Evolutionary conservation across 2,329 filamentous ascomycete genomes (phyloP), one percentile per base, ranked within the genome.

Genomic region (Calonectria honghensis): DNA sequence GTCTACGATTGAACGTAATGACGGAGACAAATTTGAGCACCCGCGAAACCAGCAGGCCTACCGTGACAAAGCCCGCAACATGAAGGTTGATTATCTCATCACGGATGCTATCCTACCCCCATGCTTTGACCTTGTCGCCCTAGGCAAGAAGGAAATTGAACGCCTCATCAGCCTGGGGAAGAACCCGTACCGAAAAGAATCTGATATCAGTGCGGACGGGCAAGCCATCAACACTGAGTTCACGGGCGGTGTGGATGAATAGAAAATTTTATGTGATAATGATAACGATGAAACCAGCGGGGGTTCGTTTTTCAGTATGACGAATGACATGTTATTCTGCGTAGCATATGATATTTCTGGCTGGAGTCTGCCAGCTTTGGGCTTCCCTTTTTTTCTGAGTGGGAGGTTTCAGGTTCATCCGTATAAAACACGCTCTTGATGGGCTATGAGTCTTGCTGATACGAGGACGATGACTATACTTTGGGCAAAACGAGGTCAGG

Each of bases 1-100:
- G 84, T 66, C 84, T 54, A n/a, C 16, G 48, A 86, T 86, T 3
- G 76, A 85, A 72, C 78, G 75, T 32, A 51, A 78, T 6, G 82
- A 85, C 35, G 78, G 78, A 0, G 39, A 84, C 24, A 72, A 71
- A 2, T 90, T 90, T 69, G 84, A 89, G 54, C 76, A 82, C 20
- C 80, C 80, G 2, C 88, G 90, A 65, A 87, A 88, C 77, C 90
- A 91, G 83, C 90, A 91, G 81, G 88, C 89, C 6, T 86, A 90
- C 72, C 89, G 90, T 9, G 90, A 92, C 85, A 90, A 89, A 82
- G 90, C 90, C n/a, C 88, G 90, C 65, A 88, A 90, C 71, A 76
- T 91, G 70, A 92, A 92, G 83, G 88, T 90, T 45, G 86, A 89
- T 39, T 85, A 89, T 59, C 83, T 92, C 20, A 84, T 87, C 66